These are phyloP conservation scores for Suzukiozyma palmioleophila DNA, from an alignment of 1,139 yeast species.

Conservation along the genomic window DNA sequence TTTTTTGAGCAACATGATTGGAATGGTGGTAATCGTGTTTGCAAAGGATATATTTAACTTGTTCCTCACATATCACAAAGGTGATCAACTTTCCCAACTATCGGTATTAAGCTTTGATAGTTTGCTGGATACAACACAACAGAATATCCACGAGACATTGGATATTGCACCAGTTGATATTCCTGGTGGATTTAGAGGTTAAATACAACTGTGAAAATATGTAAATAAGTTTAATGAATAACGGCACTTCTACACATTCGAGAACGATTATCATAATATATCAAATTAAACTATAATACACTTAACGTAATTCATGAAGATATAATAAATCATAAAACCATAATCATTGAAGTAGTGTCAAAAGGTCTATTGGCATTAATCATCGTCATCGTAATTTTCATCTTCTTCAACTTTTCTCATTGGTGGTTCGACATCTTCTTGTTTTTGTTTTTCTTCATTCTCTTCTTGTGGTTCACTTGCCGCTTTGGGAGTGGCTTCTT, in stretches of 20 bases:
- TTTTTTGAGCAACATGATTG: slow-evolving; percentile 31
- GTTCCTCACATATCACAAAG: slow-evolving; percentile 25
- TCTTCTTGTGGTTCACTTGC: slow-evolving; percentile 37
- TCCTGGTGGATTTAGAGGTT: slow-evolving; percentile 1
- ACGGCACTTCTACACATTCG: too few species aligned
- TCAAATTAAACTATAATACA: not conserved
- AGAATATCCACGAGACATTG: not conserved
- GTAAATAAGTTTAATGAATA: not conserved
- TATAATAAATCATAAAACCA: not conserved
- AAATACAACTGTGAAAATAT: not conserved
- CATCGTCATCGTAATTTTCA: slow-evolving; percentile 75
- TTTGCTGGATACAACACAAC: not conserved
- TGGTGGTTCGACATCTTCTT: slow-evolving; percentile 53
- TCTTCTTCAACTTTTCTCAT: slow-evolving; percentile 79
- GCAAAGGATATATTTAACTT: slow-evolving; percentile 31
- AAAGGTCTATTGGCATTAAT: slow-evolving; percentile 2
- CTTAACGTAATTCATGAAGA: not conserved
- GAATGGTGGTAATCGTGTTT: slow-evolving; percentile 29
- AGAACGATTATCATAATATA: not conserved
- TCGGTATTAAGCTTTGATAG: slow-evolving; percentile 12
- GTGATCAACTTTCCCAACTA: slow-evolving; percentile 20
- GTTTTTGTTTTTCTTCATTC: slow-evolving; percentile 21
- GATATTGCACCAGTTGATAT: not conserved
- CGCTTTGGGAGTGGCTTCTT: slow-evolving; percentile 22
- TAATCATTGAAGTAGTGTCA: not conserved